Percentiles rank a stretch among this genome's conserved stretches.
Conservation (phyloP, 257 asterid species). For the Salvia hispanica region DNA sequence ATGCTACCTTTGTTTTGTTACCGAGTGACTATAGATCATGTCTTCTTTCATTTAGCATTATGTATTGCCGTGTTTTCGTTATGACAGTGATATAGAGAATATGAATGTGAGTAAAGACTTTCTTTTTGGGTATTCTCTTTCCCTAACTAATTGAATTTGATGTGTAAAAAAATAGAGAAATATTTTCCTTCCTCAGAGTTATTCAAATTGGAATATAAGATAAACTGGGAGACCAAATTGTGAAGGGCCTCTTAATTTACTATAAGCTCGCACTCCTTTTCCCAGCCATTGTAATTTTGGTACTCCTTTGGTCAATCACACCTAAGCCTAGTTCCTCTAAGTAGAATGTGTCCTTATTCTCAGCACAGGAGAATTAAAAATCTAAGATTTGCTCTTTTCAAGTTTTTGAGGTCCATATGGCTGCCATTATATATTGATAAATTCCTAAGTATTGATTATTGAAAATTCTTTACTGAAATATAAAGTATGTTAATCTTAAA, state of each 20-base stretch:
- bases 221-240: background rate
- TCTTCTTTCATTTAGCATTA: background rate
- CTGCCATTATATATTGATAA: background rate
- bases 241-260: background rate
- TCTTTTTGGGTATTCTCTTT: background rate
- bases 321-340: background rate
- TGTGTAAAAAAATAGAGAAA: background rate
- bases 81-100: constrained; percentile 6
- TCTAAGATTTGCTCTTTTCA: background rate
- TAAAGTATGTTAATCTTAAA: background rate
- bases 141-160: background rate
- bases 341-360: too few species aligned
- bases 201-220: background rate
- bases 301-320: background rate
- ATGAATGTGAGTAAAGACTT: background rate
- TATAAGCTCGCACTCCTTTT: background rate
- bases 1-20: constrained; percentile 1
- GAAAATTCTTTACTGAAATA: background rate
- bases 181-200: background rate
- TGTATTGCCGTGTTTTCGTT: background rate
- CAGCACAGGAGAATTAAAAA: background rate
- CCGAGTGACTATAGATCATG: constrained; percentile 5
- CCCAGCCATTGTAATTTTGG: background rate
- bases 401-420: background rate
- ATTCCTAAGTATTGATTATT: background rate